Conservation (phyloP, 2,329 filamentous ascomycete genomes). For the Colletotrichum neosansevieriae region DNA sequence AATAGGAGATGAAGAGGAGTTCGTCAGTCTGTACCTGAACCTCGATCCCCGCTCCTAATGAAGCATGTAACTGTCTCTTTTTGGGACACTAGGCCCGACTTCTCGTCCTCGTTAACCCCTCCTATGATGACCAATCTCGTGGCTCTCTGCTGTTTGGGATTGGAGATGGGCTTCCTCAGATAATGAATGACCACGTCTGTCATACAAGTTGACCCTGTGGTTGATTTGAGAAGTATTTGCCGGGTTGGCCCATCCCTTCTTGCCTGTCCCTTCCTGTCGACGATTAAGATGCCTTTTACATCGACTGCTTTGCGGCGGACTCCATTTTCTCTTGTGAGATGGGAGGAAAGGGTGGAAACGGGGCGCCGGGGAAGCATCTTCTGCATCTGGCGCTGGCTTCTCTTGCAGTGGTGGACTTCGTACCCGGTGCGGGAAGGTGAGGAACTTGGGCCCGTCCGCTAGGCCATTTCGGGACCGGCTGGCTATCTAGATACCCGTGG, state of each 20-base stretch:
- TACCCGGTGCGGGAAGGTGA: slow-evolving; percentile 31
- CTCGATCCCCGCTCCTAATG: slow-evolving; percentile 12
- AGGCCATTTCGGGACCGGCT: slow-evolving; percentile 29
- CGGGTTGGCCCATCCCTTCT: neutral
- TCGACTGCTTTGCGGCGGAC: neutral
- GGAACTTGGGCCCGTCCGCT: slow-evolving; percentile 27
- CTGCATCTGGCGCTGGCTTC: slow-evolving; percentile 10
- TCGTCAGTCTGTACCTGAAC: slow-evolving; percentile 10
- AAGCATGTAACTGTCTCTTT: slow-evolving; percentile 23
- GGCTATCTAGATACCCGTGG: slow-evolving; percentile 31
- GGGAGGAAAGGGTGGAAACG: slow-evolving; percentile 11
- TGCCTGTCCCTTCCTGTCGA: slow-evolving; percentile 3
- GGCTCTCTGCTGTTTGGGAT: neutral
- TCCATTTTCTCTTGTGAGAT: neutral
- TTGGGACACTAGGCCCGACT: slow-evolving; percentile 23
- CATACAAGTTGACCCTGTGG: neutral
- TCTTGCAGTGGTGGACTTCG: slow-evolving; percentile 18
- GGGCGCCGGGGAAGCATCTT: slow-evolving; percentile 26
- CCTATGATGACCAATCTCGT: slow-evolving; percentile 15
- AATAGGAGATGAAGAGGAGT: slow-evolving; percentile 6
- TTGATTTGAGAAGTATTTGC: neutral
- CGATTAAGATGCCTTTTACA: slow-evolving; percentile 9
- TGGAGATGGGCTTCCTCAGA: neutral
- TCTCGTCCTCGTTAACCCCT: slow-evolving; percentile 6
- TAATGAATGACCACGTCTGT: neutral